Evolutionary conservation across 305 asterid genomes (phyloP), one percentile per base, ranked within the genome.

Genomic region (Ilex paraguariensis): DNA sequence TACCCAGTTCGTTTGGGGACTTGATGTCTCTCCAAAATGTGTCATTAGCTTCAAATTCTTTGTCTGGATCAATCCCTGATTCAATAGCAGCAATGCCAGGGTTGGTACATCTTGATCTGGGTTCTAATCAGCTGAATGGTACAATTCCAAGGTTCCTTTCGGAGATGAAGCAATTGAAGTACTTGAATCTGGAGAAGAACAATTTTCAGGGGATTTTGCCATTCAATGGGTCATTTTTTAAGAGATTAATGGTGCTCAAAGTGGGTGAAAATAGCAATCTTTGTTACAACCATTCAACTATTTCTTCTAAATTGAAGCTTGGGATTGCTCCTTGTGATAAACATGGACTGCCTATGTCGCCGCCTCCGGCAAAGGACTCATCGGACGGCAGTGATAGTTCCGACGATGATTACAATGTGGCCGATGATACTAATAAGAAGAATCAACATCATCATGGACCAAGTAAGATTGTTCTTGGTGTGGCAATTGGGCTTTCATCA

Each of bases 401-500:
- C 3, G 76, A 70, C 12, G 42, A 32, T 52, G 87, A 82, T 32
- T 75, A 76, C 33, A 62, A 36, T 6, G 87, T 74, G 56, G 79
- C 79, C 32, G 83, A 75, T 56, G 59, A 64, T 31, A 57, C 63
- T 76, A 72, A 50, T 49, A 75, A 46, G 31, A 85, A 61, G 32
- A 77, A 77, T 65, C 79, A 76, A 64, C 80, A 66, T 71, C 84
- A 79, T 60, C 71, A 63, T 61, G 99, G 97, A 1, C 92, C 96
- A 55, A 90, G 69, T 80, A 93, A 84, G 91, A 79, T 87, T 67
- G 96, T 93, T 75, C 91, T 93, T 63, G 96, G 96, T 32, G 79
- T 90, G 66, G 95, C 97, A 2, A 83, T 90, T 77, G 94, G 85
- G 50, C 87, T 93, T 14, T 88, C 97, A 31, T 80, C 95, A 6